These are phyloP conservation scores for Penicillium sp. DNA, from an alignment of 2,329 filamentous ascomycete genomes.

Conservation along the genomic window DNA sequence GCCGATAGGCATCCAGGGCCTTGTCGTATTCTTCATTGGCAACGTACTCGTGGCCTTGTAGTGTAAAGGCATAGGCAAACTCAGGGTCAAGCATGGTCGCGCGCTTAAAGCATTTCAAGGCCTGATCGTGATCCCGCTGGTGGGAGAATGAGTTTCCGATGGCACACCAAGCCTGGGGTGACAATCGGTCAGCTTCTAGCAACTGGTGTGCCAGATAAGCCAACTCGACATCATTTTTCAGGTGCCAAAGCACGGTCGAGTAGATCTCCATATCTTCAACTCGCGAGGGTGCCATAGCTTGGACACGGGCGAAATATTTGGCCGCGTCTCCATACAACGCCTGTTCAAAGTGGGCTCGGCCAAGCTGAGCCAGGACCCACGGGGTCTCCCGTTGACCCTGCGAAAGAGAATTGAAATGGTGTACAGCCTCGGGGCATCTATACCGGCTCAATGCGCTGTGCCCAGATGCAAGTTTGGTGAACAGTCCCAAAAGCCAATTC, in stretches of 20 bases:
- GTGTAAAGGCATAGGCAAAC: slow-evolving; percentile 93
- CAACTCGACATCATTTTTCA: slow-evolving; percentile 89
- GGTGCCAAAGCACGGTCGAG: slow-evolving; percentile 97
- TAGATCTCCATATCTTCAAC: slow-evolving; percentile 98
- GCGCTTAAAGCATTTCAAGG: slow-evolving; percentile 90
- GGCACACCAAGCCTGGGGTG: slow-evolving; percentile 94
- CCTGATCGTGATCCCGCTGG: slow-evolving; percentile 90
- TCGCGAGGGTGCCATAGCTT: slow-evolving; percentile 78
- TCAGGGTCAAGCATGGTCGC: slow-evolving; percentile 88
- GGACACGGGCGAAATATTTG: slow-evolving; percentile 80
- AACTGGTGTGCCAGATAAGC: slow-evolving; percentile 92
- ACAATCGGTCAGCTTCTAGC: slow-evolving; percentile 83
- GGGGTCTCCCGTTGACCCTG: slow-evolving; percentile 83
- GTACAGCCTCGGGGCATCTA: slow-evolving; percentile 76
- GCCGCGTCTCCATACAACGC: slow-evolving; percentile 85
- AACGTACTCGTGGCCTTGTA: slow-evolving; percentile 95
- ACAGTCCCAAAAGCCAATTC: slow-evolving; percentile 76
- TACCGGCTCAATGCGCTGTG: slow-evolving; percentile 81
- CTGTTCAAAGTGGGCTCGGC: slow-evolving; percentile 89
- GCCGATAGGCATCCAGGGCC: slow-evolving; percentile 83
- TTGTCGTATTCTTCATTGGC: slow-evolving; percentile 98
- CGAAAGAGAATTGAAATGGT: slow-evolving; percentile 73
- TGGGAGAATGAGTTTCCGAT: slow-evolving; percentile 94
- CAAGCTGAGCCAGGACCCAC: slow-evolving; percentile 91
- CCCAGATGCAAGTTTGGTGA: slow-evolving; percentile 80